Evolutionary conservation across 345 rosid species (phyloP), one percentile per base, ranked within the genome.

Genomic region (Kernera saxatilis): DNA sequence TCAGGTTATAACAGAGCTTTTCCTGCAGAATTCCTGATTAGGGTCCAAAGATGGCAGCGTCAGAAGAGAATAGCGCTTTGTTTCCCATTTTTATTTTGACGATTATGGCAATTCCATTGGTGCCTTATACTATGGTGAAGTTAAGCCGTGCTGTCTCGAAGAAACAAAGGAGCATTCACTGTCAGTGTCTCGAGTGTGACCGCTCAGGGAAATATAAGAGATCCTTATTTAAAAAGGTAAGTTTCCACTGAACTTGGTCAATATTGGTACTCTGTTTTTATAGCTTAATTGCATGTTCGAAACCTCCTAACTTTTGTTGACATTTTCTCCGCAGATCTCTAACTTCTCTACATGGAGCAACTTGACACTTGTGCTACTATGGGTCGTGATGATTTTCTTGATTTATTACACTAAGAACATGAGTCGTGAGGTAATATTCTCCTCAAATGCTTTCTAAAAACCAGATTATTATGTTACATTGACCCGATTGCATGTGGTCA

Each of bases 41-140:
- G 75, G 73, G 62, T 82, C 15, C 22, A 53, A 51, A 29, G 64
- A 94, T 94, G 98, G 98, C 96, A 69, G 90, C 96, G 13, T 83
- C 97, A 0, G 97, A 95, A 74, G 99, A 95, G 85, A 95, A 74
- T 64, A 81, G 93, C 69, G 84, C 90, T 0, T 54, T 92, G 84
- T 95, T 95, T 81, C 99, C 99, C 4, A 95, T 92, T 73, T 95
- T 95, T 71, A 87, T 95, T 64, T 82, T 95, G 83, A 95, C 99
- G 37, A 90, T 92, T 54, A 87, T 92, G 97, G 97, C 98, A 30
- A 80, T 92, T 63, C 97, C 98, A 26, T 66, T 92, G 50, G 93
- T 95, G 81, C 99, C 98, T 30, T 92, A 90, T 46, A 95, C 98
- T 0, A 65, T 92, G 54, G 73, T 79, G 36, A 90, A 88, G 79